Evolutionary conservation across 768 basidiomycete genomes (phyloP).

Genomic region (Mycena galericulata): DNA sequence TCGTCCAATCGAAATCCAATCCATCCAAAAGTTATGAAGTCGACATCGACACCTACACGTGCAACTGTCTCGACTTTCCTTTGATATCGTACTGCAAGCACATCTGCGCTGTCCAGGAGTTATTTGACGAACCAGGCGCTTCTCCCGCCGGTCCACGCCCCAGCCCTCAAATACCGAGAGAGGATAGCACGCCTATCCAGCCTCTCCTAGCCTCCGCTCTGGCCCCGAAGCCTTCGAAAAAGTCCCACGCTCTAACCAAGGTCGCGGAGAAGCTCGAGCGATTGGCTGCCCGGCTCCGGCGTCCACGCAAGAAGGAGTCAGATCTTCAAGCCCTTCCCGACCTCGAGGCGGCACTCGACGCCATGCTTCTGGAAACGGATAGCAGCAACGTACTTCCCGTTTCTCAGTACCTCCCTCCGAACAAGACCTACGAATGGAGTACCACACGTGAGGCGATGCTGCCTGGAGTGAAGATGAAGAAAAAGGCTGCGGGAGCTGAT

Average conservation of each 20-base stretch:
- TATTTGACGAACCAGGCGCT: conserved; percentile 11
- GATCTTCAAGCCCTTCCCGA: neutral
- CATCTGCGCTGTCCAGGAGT: conserved; percentile 28
- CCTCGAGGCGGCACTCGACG: conserved; percentile 6
- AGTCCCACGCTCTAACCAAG: neutral
- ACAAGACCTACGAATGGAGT: neutral
- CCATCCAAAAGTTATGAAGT: conserved; percentile 5
- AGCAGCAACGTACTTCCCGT: neutral
- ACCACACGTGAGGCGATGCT: neutral
- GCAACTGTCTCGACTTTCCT: conserved; percentile 27
- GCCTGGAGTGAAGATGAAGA: conserved; percentile 13
- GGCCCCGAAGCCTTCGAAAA: neutral
- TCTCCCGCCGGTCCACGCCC: neutral
- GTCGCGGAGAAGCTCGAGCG: conserved; percentile 21
- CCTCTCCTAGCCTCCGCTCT: no score
- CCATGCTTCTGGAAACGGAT: conserved; percentile 3
- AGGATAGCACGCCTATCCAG: no score
- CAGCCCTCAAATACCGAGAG: no score
- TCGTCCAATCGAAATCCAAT: conserved; percentile 14
- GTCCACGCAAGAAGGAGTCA: neutral
- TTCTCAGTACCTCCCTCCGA: neutral
- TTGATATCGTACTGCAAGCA: conserved; percentile 38
- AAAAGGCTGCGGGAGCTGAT: neutral
- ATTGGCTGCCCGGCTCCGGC: neutral
- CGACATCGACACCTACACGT: conserved; percentile 31